Percentiles rank a stretch among this genome's conserved stretches.
Evolutionary conservation across 2,329 filamentous ascomycete species (phyloP).

Genomic region (Trichoderma aggressivum): DNA sequence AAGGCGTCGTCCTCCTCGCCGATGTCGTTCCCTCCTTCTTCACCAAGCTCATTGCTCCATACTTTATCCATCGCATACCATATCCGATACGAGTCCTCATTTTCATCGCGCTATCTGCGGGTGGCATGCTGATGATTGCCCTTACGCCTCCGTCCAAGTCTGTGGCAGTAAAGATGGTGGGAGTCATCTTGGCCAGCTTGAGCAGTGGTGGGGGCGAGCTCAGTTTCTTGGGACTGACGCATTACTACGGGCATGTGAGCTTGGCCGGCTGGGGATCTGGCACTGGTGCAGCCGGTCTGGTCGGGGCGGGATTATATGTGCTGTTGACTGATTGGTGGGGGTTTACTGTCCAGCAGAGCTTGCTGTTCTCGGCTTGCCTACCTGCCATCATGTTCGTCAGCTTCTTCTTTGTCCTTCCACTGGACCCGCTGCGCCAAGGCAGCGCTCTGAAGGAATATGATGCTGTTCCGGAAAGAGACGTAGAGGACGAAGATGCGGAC

Average conservation of each 20-base stretch:
- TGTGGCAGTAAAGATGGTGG: conserved; percentile 72
- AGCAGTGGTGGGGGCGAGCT: conserved; percentile 85
- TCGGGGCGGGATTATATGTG: conserved; percentile 86
- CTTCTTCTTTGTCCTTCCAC: conserved; percentile 80
- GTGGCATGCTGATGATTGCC: conserved; percentile 86
- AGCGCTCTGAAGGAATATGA: conserved; percentile 50
- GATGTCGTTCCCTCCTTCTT: conserved; percentile 88
- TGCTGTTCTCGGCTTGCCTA: conserved; percentile 75
- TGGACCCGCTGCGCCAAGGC: conserved; percentile 52
- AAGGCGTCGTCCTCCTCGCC: conserved; percentile 87
- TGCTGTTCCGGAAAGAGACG: conserved; percentile 44
- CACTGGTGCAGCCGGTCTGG: conserved; percentile 81
- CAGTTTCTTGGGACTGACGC: conserved; percentile 85
- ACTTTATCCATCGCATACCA: conserved; percentile 86
- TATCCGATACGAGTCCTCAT: conserved; percentile 72
- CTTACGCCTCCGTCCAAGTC: conserved; percentile 65
- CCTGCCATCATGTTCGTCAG: conserved; percentile 79
- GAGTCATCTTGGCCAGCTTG: conserved; percentile 80
- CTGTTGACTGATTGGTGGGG: conserved; percentile 76
- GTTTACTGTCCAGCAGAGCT: conserved; percentile 68
- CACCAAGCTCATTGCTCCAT: conserved; percentile 84
- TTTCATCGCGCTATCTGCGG: conserved; percentile 72
- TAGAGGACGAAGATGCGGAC: conserved; percentile 37
- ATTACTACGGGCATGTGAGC: conserved; percentile 86
- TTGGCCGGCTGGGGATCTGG: conserved; percentile 90